Base-by-base conservation (phyloP, 164 flowering plant genomes). In the Litsea cubeba region DNA sequence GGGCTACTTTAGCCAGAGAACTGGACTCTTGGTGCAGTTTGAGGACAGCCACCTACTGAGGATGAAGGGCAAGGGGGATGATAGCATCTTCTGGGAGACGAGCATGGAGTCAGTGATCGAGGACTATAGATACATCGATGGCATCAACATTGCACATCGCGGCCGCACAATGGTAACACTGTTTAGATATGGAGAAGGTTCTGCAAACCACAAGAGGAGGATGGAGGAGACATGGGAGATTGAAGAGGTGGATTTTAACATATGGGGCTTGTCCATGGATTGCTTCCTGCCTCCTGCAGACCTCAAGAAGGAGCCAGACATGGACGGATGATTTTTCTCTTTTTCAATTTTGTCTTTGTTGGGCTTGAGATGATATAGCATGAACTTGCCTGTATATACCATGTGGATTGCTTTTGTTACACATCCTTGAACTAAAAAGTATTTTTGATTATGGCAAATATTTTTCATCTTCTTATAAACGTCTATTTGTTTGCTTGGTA, bases 1-100 rank as follows among this genome's bases (percentile, higher is more conserved):
- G 94, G 97, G 98, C 1, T 88, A 88, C 86, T 94, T 94, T 86
- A 94, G 97, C 92, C 97, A 92, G 35, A 64, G 98, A 54, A 86
- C 97, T 0, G 98, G 98, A 0, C 87, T 92, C 0, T 79, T 94
- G 3, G 79, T 88, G 49, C 83, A 92, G 58, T 88, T 94, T 51
- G 97, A 89, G 79, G 98, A 94, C 85, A 82, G 90, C 0, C 93
- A 92, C 76, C 67, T 94, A n/a, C 82, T 94, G 32, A 75, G 85
- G 35, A 87, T 92, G 88, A 91, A 87, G 69, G 51, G 87, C 0
- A 82, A 76, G n/a, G 86, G 89, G 3, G 82, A 81, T 28, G 89
- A 86, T 11, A 78, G 79, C 35, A 88, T 90, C 6, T 94, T 86
- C 62, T 94, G 94, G 94, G 97, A 94, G 75, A 94, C 96, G 14